These are phyloP conservation scores for Marasmius tenuissimus DNA, from an alignment of 1,284 basidiomycete genomes.

Conservation along the genomic window DNA sequence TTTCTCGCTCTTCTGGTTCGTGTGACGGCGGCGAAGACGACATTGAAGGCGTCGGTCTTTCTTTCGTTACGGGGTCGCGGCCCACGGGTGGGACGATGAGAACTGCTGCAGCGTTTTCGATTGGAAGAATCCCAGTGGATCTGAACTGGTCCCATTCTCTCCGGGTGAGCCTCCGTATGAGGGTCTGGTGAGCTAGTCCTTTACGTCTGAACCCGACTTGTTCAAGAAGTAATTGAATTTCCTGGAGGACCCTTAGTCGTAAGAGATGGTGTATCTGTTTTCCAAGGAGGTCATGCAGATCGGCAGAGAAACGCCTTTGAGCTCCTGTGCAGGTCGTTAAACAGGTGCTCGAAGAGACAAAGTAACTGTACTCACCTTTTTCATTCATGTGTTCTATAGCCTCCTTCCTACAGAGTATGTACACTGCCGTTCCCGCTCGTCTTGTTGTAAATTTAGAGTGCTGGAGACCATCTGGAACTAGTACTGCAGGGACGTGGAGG, in stretches of 20 bases:
- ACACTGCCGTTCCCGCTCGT: constrained; percentile 42
- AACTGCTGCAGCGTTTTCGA: constrained; percentile 56
- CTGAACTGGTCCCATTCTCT: constrained; percentile 56
- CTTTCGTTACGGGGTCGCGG: constrained; percentile 46
- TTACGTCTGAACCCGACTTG: constrained; percentile 31
- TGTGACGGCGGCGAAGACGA: constrained; percentile 39
- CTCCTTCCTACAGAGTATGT: constrained; percentile 58
- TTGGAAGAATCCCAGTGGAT: constrained; percentile 46
- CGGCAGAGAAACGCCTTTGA: constrained; percentile 30
- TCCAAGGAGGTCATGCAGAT: constrained; percentile 40
- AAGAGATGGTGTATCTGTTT: constrained; percentile 63
- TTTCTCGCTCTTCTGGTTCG: constrained; percentile 12
- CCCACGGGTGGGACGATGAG: constrained; percentile 72
- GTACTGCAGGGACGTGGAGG: constrained; percentile 11
- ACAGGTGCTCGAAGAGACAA: background rate
- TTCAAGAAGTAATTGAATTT: constrained; percentile 58
- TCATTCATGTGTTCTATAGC: constrained; percentile 35
- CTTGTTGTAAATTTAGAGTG: constrained; percentile 58
- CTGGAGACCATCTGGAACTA: constrained; percentile 69
- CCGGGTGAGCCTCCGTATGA: constrained; percentile 63
- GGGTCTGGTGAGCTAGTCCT: constrained; percentile 24
- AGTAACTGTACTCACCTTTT: constrained; percentile 27
- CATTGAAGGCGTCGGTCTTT: constrained; percentile 41
- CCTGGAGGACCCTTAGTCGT: constrained; percentile 71
- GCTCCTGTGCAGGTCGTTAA: constrained; percentile 18